Evolutionary conservation across 768 basidiomycete genomes (phyloP), one percentile per base, ranked within the genome.

Genomic region (Sarcomyxa edulis): DNA sequence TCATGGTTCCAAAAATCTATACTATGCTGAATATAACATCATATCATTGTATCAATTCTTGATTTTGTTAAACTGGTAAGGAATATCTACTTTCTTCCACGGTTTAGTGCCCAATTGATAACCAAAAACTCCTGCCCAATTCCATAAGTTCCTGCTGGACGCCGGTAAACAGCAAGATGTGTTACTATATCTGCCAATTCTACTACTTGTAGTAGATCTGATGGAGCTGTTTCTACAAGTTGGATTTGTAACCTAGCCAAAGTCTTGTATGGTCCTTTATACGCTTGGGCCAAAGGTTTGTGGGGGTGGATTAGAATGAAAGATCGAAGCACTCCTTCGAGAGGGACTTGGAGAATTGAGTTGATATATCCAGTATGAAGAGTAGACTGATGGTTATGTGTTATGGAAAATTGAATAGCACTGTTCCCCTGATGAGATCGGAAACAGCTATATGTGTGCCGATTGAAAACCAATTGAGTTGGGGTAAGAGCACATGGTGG

Each of bases 161-260:
- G 31, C 14, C 35, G 31, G 25, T 39, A 52, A 9, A 39, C 40
- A 22, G 50, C 45, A 8, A 57, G 20, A 43, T 57, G 55, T 5
- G 50, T 50, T 25, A 57, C 48, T 28, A 58, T 51, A 34, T 58
- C 49, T 3, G 20, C n/a, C 5, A 42, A 47, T 30, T 58, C 49
- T 35, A 55, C 48, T 21, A 58, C 48, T n/a, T 36, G 19, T 15
- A 51, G 35, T 4, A 44, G 10, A 9, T 42, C 21, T 2, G 42
- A 48, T 15, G 23, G 44, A 7, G 27, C 22, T 26, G 39, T 40
- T 43, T 48, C 45, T 12, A 55, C 45, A 39, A 51, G 39, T 7
- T 32, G 31, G 6, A 47, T 39, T 21, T 44, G 5, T 10, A 57
- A 49, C 24, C 39, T 37, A 29, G 48, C 46, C 32, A 37, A 37